phyloP scores from a whole-genome alignment of 192 early-diverging fungal genomes.

The Chytriomyces sp. region DNA sequence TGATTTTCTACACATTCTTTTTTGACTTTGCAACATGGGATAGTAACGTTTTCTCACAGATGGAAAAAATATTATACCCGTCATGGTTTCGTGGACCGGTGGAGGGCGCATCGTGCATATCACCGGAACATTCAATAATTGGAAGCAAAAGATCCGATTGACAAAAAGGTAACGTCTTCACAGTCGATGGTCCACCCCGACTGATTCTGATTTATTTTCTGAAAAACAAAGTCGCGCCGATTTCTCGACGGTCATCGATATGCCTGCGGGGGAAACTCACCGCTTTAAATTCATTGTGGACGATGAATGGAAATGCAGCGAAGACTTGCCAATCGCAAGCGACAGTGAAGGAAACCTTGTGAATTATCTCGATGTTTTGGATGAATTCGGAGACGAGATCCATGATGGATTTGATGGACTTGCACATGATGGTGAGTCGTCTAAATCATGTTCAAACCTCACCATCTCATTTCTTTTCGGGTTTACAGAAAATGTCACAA shows the following conservation, averaged over 20 bases:
- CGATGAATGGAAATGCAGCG: conserved; percentile 96
- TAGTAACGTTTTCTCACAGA: neutral
- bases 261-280: conserved; percentile 89
- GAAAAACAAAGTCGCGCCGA: conserved; percentile 58
- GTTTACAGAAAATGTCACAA: conserved; percentile 8
- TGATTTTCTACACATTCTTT: conserved; percentile 13
- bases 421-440: conserved; percentile 29
- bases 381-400: conserved; percentile 71
- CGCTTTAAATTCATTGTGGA: conserved; percentile 98
- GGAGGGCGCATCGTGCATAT: conserved; percentile 86
- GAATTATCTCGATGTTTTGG: conserved; percentile 87
- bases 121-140: conserved; percentile 96
- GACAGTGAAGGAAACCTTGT: conserved; percentile 96
- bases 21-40: neutral
- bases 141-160: conserved; percentile 91
- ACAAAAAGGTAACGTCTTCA: conserved; percentile 41
- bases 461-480: neutral
- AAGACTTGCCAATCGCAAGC: conserved; percentile 85
- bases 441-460: neutral
- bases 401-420: conserved; percentile 56
- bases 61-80: conserved; percentile 66
- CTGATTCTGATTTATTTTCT: too few relatives aligned
- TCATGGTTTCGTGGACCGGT: conserved; percentile 87
- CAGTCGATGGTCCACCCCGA: neutral
- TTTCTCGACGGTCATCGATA: conserved; percentile 81